A percentile compares a stretch with the other conserved stretches of the same genome.
Evolutionary conservation across 2,329 filamentous ascomycete genomes (phyloP).

Genomic region (Colletotrichum incanum): DNA sequence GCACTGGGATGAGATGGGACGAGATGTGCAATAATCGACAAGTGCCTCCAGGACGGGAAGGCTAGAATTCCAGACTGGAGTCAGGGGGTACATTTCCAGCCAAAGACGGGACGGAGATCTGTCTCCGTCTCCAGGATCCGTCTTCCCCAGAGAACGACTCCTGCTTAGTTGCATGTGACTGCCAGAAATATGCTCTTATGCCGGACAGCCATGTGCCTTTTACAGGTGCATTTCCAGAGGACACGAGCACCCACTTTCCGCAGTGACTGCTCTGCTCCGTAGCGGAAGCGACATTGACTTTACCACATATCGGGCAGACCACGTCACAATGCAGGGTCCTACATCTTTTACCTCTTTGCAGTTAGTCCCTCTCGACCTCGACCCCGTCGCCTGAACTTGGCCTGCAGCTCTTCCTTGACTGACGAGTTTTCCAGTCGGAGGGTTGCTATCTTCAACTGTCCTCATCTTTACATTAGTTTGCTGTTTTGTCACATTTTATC

Average conservation of each 20-base stretch:
- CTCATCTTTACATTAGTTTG: neutral
- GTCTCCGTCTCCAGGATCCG: constrained; percentile 18
- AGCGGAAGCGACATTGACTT: constrained; percentile 11
- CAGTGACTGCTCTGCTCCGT: neutral
- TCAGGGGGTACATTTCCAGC: neutral
- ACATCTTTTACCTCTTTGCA: constrained; percentile 11
- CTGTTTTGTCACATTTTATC: neutral
- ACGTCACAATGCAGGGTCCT: constrained; percentile 31
- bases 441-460: neutral
- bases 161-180: constrained; percentile 7
- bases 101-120: constrained; percentile 21
- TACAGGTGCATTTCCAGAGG: neutral
- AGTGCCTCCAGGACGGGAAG: neutral
- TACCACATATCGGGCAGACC: constrained; percentile 2
- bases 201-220: neutral
- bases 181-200: neutral
- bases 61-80: constrained; percentile 6
- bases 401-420: neutral
- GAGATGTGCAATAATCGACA: constrained; percentile 19
- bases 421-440: neutral
- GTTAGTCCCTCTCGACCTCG: constrained; percentile 20
- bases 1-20: constrained; percentile 32
- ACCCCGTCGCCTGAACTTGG: neutral
- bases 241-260: constrained; percentile 17
- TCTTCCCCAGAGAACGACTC: neutral